These are phyloP conservation scores for Saitozyma podzolica DNA, from an alignment of 768 basidiomycete species.

Conservation along the genomic window DNA sequence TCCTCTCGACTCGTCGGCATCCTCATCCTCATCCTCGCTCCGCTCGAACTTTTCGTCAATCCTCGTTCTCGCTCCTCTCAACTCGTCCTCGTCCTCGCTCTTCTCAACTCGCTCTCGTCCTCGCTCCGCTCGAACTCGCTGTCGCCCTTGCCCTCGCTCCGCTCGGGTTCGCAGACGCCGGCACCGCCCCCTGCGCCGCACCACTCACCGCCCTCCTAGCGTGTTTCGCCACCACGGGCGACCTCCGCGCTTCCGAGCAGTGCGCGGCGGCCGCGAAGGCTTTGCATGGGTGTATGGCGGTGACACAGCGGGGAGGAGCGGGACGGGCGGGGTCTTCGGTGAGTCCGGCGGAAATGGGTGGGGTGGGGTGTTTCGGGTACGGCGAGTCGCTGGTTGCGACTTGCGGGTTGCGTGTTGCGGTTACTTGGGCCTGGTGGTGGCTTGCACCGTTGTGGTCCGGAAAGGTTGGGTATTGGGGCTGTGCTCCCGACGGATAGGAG, in stretches of 20 bases:
- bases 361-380: not conserved
- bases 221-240: constrained; percentile 50
- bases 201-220: constrained; percentile 47
- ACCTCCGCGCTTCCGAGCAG: constrained; percentile 33
- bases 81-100: no score
- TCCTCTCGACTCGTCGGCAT: no score
- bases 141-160: no score
- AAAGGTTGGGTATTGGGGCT: no score
- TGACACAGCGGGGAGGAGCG: constrained; percentile 18
- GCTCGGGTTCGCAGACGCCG: constrained; percentile 15
- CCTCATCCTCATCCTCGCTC: no score
- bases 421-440: not conserved
- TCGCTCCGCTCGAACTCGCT: no score
- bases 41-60: no score
- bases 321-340: constrained; percentile 31
- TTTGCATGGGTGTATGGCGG: constrained; percentile 47
- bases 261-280: constrained; percentile 45
- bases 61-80: no score
- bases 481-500: no score
- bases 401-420: no score
- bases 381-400: not conserved
- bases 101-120: no score
- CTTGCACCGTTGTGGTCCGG: no score
- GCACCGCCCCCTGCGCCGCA: constrained; percentile 39
- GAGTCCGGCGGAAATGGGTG: constrained; percentile 10